These are phyloP conservation scores for Pythium pectinolyticum DNA, from an alignment of 352 stramenopile genomes.

Conservation along the genomic window DNA sequence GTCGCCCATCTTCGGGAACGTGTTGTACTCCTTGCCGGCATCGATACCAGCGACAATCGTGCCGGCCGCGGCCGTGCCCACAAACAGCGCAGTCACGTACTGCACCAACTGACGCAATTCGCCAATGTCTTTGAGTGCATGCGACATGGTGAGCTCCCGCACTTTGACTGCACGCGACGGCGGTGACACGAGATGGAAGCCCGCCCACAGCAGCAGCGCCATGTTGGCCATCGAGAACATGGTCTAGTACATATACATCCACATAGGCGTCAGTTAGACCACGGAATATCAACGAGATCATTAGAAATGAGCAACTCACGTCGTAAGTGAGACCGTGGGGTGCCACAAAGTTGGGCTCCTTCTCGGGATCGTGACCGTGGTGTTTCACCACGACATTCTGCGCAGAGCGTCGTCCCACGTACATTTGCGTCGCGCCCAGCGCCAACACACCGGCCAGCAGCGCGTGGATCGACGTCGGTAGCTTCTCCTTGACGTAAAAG, in stretches of 20 bases:
- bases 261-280: no score
- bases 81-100: slow-evolving; percentile 39
- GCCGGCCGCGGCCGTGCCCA: slow-evolving; percentile 41
- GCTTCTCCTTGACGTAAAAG: slow-evolving; percentile 81
- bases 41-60: slow-evolving; percentile 93
- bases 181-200: slow-evolving; percentile 54
- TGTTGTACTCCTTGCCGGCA: slow-evolving; percentile 96
- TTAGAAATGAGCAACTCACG: slow-evolving; percentile 4
- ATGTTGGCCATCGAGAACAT: slow-evolving; percentile 65
- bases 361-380: slow-evolving; percentile 24
- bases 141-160: slow-evolving; percentile 46
- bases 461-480: slow-evolving; percentile 52
- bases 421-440: slow-evolving; percentile 49
- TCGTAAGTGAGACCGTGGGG: slow-evolving; percentile 27
- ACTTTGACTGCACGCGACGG: slow-evolving; percentile 51
- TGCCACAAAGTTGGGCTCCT: slow-evolving; percentile 21
- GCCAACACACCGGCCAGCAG: slow-evolving; percentile 40
- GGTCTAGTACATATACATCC: no score
- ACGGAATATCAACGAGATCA: slow-evolving; percentile 3
- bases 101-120: slow-evolving; percentile 55
- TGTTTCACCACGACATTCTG: slow-evolving; percentile 35
- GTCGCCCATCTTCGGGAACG: slow-evolving; percentile 92
- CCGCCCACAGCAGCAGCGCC: slow-evolving; percentile 63
- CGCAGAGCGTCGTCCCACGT: slow-evolving; percentile 56
- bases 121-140: slow-evolving; percentile 52